Base-by-base conservation (phyloP, 306 rosid genomes). In the Hippophae rhamnoides region DNA sequence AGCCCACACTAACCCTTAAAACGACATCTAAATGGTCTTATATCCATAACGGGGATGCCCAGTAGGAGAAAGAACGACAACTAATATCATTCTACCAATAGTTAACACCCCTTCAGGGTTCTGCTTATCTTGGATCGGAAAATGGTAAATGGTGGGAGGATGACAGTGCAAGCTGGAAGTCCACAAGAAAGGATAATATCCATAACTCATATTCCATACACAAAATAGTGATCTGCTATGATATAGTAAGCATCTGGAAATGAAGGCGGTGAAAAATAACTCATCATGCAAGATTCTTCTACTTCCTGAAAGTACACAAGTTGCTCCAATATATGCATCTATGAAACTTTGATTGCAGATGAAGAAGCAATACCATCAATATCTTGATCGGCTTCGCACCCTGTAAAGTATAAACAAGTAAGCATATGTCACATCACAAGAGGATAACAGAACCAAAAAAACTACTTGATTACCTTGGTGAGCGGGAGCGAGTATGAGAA, bases 351-450 rank as follows among this genome's bases (percentile, higher is more conserved):
- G 26, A 26, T 7, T 40, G 47, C 10, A 25, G 10, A 41, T 47
- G 8, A 38, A 43, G 10, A 55, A 27, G 58, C 38, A 25, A 13
- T 38, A 51, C 65, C 71, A 47, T 74, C 82, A 84, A 67, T 80
- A 78, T 69, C 90, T 85, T 52, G 93, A 76, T 9, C 81, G 83
- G 71, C 79, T 85, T 72, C 79, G 65, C 23, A 74, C 70, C 90
- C 96, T 88, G 95, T 60, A 72, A 81, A 90, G 63, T 67, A 58
- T 10, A 62, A 64, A 26, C n/a, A 41, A 42, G 11, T 42, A 54
- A 23, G 23, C 11, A 38, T 9, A 25, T 31, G 1, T 7, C 46
- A 23, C 9, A 38, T 2, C 45, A 61, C 9, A n/a, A 18, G 23
- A 18, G 10, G 13, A 38, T 8, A 68, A 23, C 52, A 18, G 50